Base-by-base conservation (phyloP, 306 rosid genomes). In the Gleditsia sinensis region DNA sequence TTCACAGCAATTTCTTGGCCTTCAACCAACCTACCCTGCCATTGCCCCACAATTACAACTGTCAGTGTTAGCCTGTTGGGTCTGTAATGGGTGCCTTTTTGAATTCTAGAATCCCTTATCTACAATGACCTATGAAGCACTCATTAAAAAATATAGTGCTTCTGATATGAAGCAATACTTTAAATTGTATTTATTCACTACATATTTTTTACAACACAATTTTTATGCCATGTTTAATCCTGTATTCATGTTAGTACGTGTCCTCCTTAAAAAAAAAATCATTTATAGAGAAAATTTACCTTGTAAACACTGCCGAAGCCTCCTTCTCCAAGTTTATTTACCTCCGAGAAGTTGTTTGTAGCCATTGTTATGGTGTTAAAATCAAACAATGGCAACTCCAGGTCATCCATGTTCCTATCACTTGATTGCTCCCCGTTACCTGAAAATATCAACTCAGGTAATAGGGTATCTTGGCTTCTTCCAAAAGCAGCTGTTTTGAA, bases 1-100 rank as follows among this genome's bases (percentile, higher is more conserved):
- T 85, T 85, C 23, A 86, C 87, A 1, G 87, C 87, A 1, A 86
- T 70, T 21, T 68, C 71, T 64, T 77, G 51, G 14, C 73, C 83
- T 58, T 74, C 89, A 8, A 27, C 30, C 50, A 83, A 54, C 20
- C 9, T 48, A 50, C 87, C 89, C 87, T 86, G 81, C 23, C 19
- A 77, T 67, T 60, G 43, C 53, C 56, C 53, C 56, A 33, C 7
- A 48, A 16, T 49, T 32, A 23, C 28, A 8, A 8, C 21, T 4
- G 5, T 54, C 17, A 54, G 6, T n/a, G 32, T 63, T 36, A 14
- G 27, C 62, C 37, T 56, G 0, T 56, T 7, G 65, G 49, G 7
- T 49, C 28, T 33, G 3, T 19, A 27, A n/a, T 17, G 39, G 19
- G 39, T 9, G 30, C 20, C 1, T 37, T 32, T 2, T 9, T 24